Base-by-base conservation (phyloP, 768 basidiomycete species). In the Goffeauzyma gilvescens region DNA sequence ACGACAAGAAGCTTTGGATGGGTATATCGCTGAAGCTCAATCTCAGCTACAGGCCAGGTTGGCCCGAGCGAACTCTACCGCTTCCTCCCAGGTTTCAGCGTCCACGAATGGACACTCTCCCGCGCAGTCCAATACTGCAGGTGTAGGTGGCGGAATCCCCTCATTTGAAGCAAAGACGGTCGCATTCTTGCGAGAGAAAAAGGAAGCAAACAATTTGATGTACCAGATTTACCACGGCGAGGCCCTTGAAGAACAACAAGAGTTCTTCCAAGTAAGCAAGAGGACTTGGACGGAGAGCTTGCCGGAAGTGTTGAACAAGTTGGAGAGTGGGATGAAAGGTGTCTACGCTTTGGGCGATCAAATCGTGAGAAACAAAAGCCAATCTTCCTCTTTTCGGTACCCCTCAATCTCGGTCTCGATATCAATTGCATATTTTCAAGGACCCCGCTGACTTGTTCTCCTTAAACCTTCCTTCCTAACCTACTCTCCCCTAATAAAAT, bases 281-380 rank as follows among this genome's bases (percentile, higher is more conserved):
- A 62, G 52, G 38, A 56, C 54, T 0, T 66, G 65, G 65, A 53
- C 45, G 8, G 49, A 57, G 33, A 52, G 53, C 17, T 35, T 66
- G 3, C 62, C 63, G 12, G 60, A 62, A 6, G 58, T 57, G 1
- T 34, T 66, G 18, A 37, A 44, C 25, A 55, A 55, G 48, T 39
- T 66, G 27, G 62, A 63, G 42, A 26, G 41, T 20, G 32, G 35
- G 5, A 57, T 64, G 39, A 53, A 54, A 25, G 63, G 66, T 13
- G 54, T 59, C 3, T 64, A 41, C 42, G 52, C 58, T 5, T 46
- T 67, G 10, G 84, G 84, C 14, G 83, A 87, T 54, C 82, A 87
- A 50, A 60, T 84, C 6, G 64, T 65, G 42, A 47, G 62, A 58
- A 6, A 26, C 14, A 20, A 5, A 4, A 30, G 28, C 28, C n/a